Base-by-base conservation (phyloP, 75 land plant species). In the Sequoia sempervirens region DNA sequence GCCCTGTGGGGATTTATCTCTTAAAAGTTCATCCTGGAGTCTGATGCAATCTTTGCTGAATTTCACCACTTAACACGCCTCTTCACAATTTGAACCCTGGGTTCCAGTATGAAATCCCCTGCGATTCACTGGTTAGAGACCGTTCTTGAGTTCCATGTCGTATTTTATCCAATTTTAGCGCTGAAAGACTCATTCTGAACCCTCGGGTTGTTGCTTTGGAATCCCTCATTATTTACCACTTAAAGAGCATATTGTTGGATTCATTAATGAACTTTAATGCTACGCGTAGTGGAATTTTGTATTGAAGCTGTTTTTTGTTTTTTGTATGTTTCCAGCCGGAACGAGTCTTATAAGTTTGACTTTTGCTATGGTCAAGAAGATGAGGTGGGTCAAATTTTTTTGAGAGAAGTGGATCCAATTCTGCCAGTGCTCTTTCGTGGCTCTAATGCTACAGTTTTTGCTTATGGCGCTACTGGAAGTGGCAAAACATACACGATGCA, bases 401-500 rank as follows among this genome's bases (percentile, higher is more conserved):
- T 83, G 7, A 88, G 38, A 36, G 99, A 95, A 85, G 95, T 96
- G 6, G 85, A 87, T 37, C 88, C 91, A 34, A 53, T 95, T 50
- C 87, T 96, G 56, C 95, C 97, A 36, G 93, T 90, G 32, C 80
- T 96, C 30, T 92, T 96, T 76, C 82, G 84, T 28, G 97, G 97
- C 6, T 70, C 70, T 41, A 96, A 96, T 84, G 93, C 94, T 4
- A 96, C 98, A 2, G 91, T 96, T 12, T 96, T 96, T 81, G 96
- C 93, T 20, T 96, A 96, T 87, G 98, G 98, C 9, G 96, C 98
- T 1, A 94, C 98, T 9, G 98, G 98, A 17, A 96, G 98, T 86
- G 98, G 98, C 34, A 96, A 96, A 70, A 96, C 96, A 4, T 92
- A 93, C 84, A 96, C 98, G 1, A 94, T 96, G 95, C 96, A 96